A percentile compares a stretch with the other conserved stretches of the same genome.
Conservation (phyloP, 768 basidiomycete genomes). For the Termitomyces sp. region DNA sequence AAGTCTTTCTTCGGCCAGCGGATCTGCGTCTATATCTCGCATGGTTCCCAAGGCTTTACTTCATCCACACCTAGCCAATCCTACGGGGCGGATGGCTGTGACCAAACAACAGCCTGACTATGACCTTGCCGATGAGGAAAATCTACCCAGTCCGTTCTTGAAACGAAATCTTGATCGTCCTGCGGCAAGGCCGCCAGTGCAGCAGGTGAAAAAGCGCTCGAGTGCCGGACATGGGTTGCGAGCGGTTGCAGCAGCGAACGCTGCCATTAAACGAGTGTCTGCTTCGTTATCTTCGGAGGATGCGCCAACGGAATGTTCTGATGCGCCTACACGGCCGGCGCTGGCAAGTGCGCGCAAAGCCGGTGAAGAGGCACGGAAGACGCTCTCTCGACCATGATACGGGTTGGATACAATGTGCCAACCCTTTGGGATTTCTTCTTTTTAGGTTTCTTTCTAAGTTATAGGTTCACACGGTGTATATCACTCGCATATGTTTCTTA, state of each 20-base stretch:
- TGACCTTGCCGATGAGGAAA: conserved; percentile 74
- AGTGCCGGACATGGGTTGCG: conserved; percentile 52
- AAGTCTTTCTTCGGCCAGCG: conserved; percentile 17
- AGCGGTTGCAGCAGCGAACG: conserved; percentile 57
- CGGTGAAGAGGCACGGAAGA: conserved; percentile 47
- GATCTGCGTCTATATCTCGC: conserved; percentile 15
- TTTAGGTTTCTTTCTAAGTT: not conserved
- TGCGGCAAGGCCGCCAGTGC: conserved; percentile 4
- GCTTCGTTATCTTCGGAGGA: conserved; percentile 11
- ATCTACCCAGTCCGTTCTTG: conserved; percentile 80
- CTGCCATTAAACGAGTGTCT: conserved; percentile 26
- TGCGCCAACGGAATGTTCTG: conserved; percentile 4
- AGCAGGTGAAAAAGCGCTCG: conserved; percentile 33
- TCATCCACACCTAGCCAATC: conserved; percentile 34
- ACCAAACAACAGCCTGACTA: conserved; percentile 40
- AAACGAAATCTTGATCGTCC: conserved; percentile 36
- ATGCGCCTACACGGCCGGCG: conserved; percentile 29
- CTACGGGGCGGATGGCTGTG: conserved; percentile 16
- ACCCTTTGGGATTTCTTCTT: not conserved
- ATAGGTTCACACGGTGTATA: not conserved
- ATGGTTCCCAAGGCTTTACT: conserved; percentile 33
- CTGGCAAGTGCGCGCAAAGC: conserved; percentile 43
- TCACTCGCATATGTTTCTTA: not conserved
- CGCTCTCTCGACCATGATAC: conserved; percentile 28
- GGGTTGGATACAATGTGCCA: not conserved